Conservation (phyloP, 2,329 filamentous ascomycete genomes). For the Aspergillus sp. region DNA sequence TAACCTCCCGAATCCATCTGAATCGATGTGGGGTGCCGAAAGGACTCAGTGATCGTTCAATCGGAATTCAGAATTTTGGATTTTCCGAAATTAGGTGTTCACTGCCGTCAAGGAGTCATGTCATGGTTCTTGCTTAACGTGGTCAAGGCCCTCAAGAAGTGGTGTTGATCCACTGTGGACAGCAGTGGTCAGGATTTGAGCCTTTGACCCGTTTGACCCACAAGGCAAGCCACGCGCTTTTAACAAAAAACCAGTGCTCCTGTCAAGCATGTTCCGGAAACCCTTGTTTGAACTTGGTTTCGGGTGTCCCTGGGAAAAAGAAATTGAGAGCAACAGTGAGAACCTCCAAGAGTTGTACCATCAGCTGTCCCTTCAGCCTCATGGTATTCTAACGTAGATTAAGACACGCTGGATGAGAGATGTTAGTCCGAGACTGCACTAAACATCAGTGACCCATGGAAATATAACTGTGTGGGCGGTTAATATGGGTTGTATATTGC, state of each 20-base stretch:
- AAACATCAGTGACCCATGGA: not conserved
- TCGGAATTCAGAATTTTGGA: not conserved
- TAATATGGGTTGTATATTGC: not conserved
- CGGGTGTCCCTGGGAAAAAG: not conserved
- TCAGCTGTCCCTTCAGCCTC: not conserved
- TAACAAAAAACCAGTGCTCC: no score
- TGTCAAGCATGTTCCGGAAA: not conserved
- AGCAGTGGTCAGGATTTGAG: not conserved
- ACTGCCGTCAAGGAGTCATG: not conserved
- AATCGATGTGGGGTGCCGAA: no score
- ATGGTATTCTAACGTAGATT: not conserved
- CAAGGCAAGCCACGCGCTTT: not conserved
- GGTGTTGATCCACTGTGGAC: conserved; percentile 1
- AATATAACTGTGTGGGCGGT: not conserved
- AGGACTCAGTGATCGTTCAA: not conserved
- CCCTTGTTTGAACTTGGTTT: not conserved
- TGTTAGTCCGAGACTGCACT: not conserved
- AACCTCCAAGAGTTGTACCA: not conserved
- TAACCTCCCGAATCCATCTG: no score
- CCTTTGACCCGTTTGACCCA: not conserved
- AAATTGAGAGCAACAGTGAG: not conserved
- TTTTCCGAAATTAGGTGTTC: not conserved
- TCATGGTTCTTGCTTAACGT: not conserved
- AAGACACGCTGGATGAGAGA: not conserved
- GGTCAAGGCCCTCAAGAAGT: not conserved